phyloP scores from a whole-genome alignment of 1,139 yeast species.

The Yamadazyma dushanensis region DNA sequence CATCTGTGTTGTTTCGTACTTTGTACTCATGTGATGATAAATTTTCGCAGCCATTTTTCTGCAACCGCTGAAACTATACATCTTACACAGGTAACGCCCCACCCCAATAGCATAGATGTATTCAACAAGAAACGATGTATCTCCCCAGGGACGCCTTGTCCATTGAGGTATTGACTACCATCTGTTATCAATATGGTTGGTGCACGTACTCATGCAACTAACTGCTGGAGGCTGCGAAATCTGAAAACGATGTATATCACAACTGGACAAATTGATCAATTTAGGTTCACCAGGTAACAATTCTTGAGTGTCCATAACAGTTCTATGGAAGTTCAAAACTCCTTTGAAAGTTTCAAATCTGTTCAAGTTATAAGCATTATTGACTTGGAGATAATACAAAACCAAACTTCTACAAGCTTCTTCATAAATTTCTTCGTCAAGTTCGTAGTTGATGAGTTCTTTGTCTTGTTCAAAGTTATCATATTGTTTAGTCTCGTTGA shows the following conservation, averaged over 20 bases:
- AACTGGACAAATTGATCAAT: conserved; percentile 4
- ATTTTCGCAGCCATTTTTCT: too few species aligned
- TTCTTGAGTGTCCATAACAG: conserved; percentile 3
- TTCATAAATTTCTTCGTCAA: conserved; percentile 10
- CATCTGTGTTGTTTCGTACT: too few species aligned
- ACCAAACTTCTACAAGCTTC: conserved; percentile 27
- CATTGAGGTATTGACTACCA: too few species aligned
- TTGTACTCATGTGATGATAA: too few species aligned
- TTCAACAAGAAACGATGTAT: too few species aligned
- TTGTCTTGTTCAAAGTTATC: conserved; percentile 14
- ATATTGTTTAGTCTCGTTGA: conserved; percentile 32
- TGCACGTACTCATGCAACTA: too few species aligned
- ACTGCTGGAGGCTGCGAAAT: too few species aligned
- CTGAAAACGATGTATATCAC: conserved; percentile 15
- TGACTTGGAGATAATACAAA: conserved; percentile 33
- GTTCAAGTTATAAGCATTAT: conserved; percentile 26
- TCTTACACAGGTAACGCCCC: too few species aligned
- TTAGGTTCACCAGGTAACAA: conserved; percentile 1
- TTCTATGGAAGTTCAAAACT: conserved; percentile 10
- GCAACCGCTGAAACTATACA: too few species aligned
- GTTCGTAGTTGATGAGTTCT: conserved; percentile 11
- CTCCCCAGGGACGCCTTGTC: too few species aligned
- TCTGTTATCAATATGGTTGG: too few species aligned
- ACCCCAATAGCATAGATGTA: too few species aligned
- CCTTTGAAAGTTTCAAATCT: conserved; percentile 9